phyloP scores from a whole-genome alignment of 1,284 basidiomycete genomes.

The Fomitopsis betulina region DNA sequence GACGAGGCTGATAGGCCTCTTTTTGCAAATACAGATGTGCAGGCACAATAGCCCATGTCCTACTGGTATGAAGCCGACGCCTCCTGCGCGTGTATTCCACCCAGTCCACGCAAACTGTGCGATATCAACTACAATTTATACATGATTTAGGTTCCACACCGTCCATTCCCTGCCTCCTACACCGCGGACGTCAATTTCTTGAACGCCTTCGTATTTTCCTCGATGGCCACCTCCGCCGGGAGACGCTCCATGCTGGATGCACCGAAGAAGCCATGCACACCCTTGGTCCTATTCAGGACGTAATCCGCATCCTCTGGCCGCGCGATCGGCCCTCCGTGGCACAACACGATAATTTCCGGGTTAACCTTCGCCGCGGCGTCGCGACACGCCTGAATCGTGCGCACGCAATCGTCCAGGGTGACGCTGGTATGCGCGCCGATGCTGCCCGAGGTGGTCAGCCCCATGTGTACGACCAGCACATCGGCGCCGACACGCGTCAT shows the following conservation, averaged over 20 bases:
- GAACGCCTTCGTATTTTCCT: slow-evolving; percentile 19
- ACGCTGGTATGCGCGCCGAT: slow-evolving; percentile 19
- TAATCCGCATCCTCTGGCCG: slow-evolving; percentile 17
- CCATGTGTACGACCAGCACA: slow-evolving; percentile 23
- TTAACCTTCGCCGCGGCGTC: slow-evolving; percentile 19
- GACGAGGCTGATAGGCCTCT: too few species aligned
- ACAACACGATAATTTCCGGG: slow-evolving; percentile 17
- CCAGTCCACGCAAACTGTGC: background rate
- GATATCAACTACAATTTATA: background rate
- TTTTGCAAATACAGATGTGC: too few species aligned
- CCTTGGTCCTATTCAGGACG: slow-evolving; percentile 16
- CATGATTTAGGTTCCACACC: background rate
- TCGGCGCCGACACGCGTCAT: slow-evolving; percentile 20
- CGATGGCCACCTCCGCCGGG: slow-evolving; percentile 19
- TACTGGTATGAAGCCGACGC: too few species aligned
- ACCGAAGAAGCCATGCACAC: slow-evolving; percentile 23
- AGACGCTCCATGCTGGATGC: slow-evolving; percentile 22
- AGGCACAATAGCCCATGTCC: too few species aligned
- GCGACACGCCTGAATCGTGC: slow-evolving; percentile 17
- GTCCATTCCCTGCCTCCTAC: background rate
- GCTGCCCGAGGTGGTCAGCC: slow-evolving; percentile 21
- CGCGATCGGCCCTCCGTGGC: slow-evolving; percentile 21
- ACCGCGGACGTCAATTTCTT: slow-evolving; percentile 9
- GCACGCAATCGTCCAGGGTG: slow-evolving; percentile 20
- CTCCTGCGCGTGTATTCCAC: too few species aligned